phyloP scores from a whole-genome alignment of 768 basidiomycete genomes.

The Collybia sp. region DNA sequence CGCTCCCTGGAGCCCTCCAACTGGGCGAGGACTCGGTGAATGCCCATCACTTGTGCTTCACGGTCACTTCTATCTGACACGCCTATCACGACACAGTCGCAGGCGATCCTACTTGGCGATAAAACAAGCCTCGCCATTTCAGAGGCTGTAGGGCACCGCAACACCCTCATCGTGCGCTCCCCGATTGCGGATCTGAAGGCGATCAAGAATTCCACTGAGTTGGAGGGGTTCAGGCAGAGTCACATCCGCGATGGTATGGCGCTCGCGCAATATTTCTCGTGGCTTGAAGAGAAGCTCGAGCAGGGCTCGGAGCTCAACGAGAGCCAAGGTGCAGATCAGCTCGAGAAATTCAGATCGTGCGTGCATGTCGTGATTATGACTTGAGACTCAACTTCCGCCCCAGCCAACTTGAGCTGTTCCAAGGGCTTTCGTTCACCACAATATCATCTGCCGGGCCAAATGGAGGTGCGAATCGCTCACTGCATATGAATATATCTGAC shows the following conservation, averaged over 20 bases:
- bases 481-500: neutral
- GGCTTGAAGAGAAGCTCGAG: conserved; percentile 84
- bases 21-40: conserved; percentile 28
- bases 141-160: conserved; percentile 60
- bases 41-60: neutral
- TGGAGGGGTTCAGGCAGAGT: conserved; percentile 84
- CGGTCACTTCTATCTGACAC: neutral
- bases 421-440: conserved; percentile 85
- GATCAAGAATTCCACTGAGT: conserved; percentile 75
- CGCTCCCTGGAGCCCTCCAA: conserved; percentile 31
- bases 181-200: conserved; percentile 78
- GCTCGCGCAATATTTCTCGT: conserved; percentile 85
- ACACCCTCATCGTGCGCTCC: conserved; percentile 37
- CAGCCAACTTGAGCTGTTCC: conserved; percentile 77
- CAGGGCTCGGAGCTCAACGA: conserved; percentile 65
- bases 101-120: conserved; percentile 75
- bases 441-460: conserved; percentile 94
- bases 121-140: conserved; percentile 81
- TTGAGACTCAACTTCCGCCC: neutral
- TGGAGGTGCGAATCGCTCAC: conserved; percentile 51
- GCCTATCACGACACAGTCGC: neutral
- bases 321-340: conserved; percentile 70
- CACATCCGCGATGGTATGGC: conserved; percentile 92
- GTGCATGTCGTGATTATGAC: conserved; percentile 21
- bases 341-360: conserved; percentile 80